Base-by-base conservation (phyloP, 148 eudicot genomes). In the Silene conica region DNA sequence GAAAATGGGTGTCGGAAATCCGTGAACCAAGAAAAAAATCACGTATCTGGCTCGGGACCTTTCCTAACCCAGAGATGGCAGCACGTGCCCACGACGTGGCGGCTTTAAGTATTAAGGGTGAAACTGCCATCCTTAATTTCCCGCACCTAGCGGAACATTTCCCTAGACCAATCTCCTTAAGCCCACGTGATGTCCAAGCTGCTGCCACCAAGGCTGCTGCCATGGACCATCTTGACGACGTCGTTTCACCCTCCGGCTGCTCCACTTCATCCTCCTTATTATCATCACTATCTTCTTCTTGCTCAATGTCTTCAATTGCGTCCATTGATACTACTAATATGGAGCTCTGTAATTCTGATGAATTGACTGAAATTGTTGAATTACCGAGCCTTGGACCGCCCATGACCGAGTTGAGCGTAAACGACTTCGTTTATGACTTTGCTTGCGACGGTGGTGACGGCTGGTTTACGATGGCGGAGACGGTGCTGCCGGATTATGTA, bases 1-100 rank as follows among this genome's bases (percentile, higher is more conserved):
- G 97, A 20, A 91, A 91, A 84, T 91, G 97, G 97, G 97, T 91
- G 2, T 92, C 97, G 12, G 94, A 92, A 83, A 92, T 92, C 62
- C 87, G 97, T 0, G 88, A 92, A 61, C 97, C 97, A 0, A 60
- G 86, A 13, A 92, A 89, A 71, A 89, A 92, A 69, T 87, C 94
- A 20, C 90, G 97, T 21, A 92, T 92, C 23, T 92, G 97, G 97
- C 90, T 92, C 61, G 97, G 97, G 5, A 92, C 97, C 0, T 92
- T 85, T 74, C 74, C 92, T 3, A 89, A 86, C 67, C 90, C 97
- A 0, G 94, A 86, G 74, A 92, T 89, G 94, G 97, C 97, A 5
- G 97, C 97, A 57, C 86, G 97, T 15, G 97, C 97, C 0, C 97
- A 92, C 45, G 97, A 92, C 80, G 94, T 83, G 3, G 97, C 97